Evolutionary conservation across 2,329 filamentous ascomycete genomes (phyloP).

Genomic region (Calonectria fujianensis): DNA sequence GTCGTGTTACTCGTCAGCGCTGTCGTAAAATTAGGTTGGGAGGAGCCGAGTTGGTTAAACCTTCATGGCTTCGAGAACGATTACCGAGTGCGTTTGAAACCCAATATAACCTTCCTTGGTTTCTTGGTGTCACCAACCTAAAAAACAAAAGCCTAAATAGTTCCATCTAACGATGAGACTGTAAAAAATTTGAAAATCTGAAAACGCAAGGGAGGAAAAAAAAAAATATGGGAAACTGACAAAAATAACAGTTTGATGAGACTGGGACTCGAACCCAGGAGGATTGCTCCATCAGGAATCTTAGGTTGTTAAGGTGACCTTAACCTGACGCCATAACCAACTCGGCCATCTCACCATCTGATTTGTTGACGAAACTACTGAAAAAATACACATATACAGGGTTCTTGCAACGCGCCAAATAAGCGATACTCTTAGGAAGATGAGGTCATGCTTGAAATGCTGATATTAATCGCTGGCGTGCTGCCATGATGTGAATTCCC

Average conservation of each 20-base stretch:
- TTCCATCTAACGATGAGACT: background rate
- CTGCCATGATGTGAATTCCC: background rate
- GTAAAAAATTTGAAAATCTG: too few species aligned
- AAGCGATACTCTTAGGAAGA: background rate
- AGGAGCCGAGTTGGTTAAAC: background rate
- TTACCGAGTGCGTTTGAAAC: background rate
- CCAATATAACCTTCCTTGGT: background rate
- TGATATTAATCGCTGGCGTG: background rate
- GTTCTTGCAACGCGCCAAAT: background rate
- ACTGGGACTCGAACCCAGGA: slow-evolving; percentile 43
- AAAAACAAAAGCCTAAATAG: background rate
- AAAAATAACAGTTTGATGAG: slow-evolving; percentile 31
- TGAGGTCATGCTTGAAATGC: background rate
- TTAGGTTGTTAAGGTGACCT: slow-evolving; percentile 41
- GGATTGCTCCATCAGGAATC: slow-evolving; percentile 43
- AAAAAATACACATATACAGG: background rate
- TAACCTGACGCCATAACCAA: slow-evolving; percentile 44
- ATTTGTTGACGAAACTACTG: accelerated
- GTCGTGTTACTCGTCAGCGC: background rate
- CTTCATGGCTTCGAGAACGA: background rate
- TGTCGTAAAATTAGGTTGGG: background rate
- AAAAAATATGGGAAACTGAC: background rate
- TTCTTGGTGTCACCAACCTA: background rate
- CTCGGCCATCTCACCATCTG: slow-evolving; percentile 40
- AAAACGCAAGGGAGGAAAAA: background rate